Evolutionary conservation across 306 rosid species (phyloP).

Genomic region (Glycine tomentella): DNA sequence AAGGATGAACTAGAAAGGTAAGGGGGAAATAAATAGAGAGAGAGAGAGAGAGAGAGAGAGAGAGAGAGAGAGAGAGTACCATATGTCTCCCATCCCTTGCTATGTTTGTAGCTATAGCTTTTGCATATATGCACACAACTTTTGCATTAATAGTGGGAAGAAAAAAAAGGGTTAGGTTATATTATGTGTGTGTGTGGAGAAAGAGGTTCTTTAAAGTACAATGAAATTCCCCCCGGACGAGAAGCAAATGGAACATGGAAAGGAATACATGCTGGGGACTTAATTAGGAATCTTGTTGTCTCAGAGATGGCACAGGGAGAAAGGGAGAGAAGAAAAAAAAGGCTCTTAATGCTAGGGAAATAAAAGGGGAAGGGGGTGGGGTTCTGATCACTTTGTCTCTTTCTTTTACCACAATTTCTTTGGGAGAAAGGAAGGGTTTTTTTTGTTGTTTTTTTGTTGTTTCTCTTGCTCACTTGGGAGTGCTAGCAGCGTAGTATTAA

Average conservation of each 20-base stretch:
- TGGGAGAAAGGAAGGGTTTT: conserved; percentile 7
- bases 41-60: neutral
- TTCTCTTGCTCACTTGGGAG: conserved; percentile 44
- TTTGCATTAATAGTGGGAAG: conserved; percentile 58
- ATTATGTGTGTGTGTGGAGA: neutral
- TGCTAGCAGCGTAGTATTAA: conserved; percentile 49
- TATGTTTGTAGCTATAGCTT: conserved; percentile 3
- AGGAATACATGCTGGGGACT: conserved; percentile 78
- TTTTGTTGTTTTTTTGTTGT: neutral
- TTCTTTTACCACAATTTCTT: conserved; percentile 46
- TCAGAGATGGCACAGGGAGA: conserved; percentile 35
- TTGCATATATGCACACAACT: conserved; percentile 12
- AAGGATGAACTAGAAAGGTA: conserved; percentile 61
- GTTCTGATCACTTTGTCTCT: conserved; percentile 64
- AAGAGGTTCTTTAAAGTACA: conserved; percentile 48
- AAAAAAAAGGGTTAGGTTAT: conserved; percentile 21
- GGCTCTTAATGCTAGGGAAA: conserved; percentile 61
- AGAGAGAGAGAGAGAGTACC: conserved; percentile 40
- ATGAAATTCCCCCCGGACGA: conserved; percentile 65
- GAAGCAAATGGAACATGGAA: conserved; percentile 77
- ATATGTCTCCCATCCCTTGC: conserved; percentile 59
- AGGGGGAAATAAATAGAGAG: conserved; percentile 51
- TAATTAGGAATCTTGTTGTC: conserved; percentile 74
- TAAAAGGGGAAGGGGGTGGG: conserved; percentile 23
- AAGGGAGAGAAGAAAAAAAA: conserved; percentile 46